phyloP scores from a whole-genome alignment of 1,284 basidiomycete species.

The Boletellus deceptivus region DNA sequence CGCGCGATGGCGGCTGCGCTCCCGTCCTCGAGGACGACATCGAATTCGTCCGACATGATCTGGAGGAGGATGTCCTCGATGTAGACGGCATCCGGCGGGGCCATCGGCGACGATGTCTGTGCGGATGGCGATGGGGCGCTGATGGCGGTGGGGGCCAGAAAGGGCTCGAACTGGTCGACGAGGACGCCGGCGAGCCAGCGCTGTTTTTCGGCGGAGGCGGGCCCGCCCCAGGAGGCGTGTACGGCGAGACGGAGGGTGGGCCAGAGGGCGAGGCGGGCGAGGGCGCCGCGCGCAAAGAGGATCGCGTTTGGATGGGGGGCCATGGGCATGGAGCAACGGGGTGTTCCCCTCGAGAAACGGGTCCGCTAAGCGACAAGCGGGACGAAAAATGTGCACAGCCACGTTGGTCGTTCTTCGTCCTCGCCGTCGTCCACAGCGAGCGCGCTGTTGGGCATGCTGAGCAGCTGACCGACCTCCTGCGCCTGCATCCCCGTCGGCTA shows the following conservation, averaged over 20 bases:
- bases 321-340: too few species aligned
- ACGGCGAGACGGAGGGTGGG: slow-evolving; percentile 82
- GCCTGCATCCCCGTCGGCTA: too few species aligned
- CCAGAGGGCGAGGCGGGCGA: slow-evolving; percentile 80
- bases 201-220: slow-evolving; percentile 62
- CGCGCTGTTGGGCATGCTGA: slow-evolving; percentile 23
- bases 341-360: too few species aligned
- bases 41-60: slow-evolving; percentile 84
- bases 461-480: slow-evolving; percentile 1
- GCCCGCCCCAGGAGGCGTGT: slow-evolving; percentile 79
- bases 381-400: slow-evolving; percentile 1
- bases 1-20: slow-evolving; percentile 68
- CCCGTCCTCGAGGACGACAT: slow-evolving; percentile 77
- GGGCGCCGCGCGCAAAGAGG: slow-evolving; percentile 80
- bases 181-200: slow-evolving; percentile 80
- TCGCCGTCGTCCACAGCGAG: slow-evolving; percentile 13
- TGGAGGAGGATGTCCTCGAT: slow-evolving; percentile 77
- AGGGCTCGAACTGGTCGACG: slow-evolving; percentile 80
- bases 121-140: too few species aligned
- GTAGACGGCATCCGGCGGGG: slow-evolving; percentile 57
- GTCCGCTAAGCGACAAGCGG: too few species aligned
- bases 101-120: too few species aligned
- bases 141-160: slow-evolving; percentile 4
- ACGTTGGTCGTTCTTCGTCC: not conserved
- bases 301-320: slow-evolving; percentile 45